Percentiles rank a stretch among this genome's conserved stretches.
Conservation (phyloP, 2,329 filamentous ascomycete genomes). For the Ascosphaera pollenicola region DNA sequence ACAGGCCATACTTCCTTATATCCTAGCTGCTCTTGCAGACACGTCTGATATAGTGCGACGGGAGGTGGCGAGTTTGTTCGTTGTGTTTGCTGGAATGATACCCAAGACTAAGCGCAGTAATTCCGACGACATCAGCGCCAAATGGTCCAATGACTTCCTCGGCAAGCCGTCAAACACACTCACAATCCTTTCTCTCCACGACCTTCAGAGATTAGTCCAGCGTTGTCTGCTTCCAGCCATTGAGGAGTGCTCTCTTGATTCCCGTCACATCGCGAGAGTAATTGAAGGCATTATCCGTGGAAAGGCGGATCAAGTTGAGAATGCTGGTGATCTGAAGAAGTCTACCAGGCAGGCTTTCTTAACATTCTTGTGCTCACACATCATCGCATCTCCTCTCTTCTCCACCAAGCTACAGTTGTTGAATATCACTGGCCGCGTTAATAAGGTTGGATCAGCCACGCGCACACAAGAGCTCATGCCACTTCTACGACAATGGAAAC, state of each 20-base stretch:
- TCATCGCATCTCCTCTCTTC: conserved; percentile 43
- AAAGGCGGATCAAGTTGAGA: conserved; percentile 9
- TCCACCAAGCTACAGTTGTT: conserved; percentile 50
- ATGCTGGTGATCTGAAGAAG: conserved; percentile 34
- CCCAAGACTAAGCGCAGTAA: conserved; percentile 22
- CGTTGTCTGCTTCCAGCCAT: conserved; percentile 49
- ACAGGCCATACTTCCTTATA: conserved; percentile 66
- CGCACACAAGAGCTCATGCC: conserved; percentile 61
- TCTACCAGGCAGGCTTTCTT: conserved; percentile 42
- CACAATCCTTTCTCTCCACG: conserved; percentile 35
- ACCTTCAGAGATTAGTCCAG: conserved; percentile 38
- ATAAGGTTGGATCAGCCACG: conserved; percentile 47
- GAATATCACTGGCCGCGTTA: conserved; percentile 47
- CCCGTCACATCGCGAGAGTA: conserved; percentile 42
- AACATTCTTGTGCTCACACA: conserved; percentile 52
- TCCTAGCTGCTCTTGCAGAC: conserved; percentile 53
- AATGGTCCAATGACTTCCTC: conserved; percentile 40
- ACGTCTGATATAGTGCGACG: conserved; percentile 53
- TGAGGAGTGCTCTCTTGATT: conserved; percentile 71
- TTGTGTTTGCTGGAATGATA: conserved; percentile 32
- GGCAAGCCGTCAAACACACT: conserved; percentile 29
- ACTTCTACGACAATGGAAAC: conserved; percentile 45
- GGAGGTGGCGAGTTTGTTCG: conserved; percentile 46
- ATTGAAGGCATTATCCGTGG: conserved; percentile 40
- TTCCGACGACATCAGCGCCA: conserved; percentile 9